Evolutionary conservation across 352 stramenopile species (phyloP).

Genomic region (Blastocystis sp.): DNA sequence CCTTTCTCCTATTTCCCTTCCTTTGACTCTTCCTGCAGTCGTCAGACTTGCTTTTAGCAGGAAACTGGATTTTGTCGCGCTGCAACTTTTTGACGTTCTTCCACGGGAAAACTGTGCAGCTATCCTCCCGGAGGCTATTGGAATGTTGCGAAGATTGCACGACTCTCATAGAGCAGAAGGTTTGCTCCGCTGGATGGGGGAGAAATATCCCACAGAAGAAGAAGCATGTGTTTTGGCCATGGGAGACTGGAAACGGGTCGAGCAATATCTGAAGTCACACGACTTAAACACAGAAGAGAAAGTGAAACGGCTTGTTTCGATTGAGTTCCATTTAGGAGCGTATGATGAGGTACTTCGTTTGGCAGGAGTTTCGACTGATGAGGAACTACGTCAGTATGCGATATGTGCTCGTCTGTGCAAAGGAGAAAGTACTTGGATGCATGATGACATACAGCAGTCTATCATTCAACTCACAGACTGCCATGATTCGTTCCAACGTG

Average conservation of each 20-base stretch:
- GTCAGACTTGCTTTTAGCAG: background rate
- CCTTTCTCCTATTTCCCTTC: background rate
- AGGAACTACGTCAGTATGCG: background rate
- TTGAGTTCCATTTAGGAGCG: background rate
- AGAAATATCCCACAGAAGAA: background rate
- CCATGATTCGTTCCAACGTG: background rate
- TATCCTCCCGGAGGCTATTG: background rate
- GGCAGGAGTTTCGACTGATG: background rate
- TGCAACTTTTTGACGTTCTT: background rate
- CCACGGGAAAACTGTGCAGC: background rate
- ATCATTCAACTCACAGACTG: background rate
- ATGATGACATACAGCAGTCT: background rate
- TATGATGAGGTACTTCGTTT: background rate
- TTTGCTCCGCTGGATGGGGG: background rate
- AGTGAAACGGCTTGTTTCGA: background rate
- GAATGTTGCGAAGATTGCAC: background rate
- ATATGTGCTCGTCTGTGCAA: background rate
- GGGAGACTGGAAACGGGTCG: background rate
- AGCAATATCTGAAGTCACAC: background rate
- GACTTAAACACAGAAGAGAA: background rate
- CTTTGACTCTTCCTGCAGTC: background rate
- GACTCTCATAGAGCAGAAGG: background rate
- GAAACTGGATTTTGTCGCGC: background rate
- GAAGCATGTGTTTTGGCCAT: background rate
- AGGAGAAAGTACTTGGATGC: background rate